A percentile compares a stretch with the other conserved stretches of the same genome.
phyloP scores from a whole-genome alignment of 805 yeast species.

The Pichia kluyveri region DNA sequence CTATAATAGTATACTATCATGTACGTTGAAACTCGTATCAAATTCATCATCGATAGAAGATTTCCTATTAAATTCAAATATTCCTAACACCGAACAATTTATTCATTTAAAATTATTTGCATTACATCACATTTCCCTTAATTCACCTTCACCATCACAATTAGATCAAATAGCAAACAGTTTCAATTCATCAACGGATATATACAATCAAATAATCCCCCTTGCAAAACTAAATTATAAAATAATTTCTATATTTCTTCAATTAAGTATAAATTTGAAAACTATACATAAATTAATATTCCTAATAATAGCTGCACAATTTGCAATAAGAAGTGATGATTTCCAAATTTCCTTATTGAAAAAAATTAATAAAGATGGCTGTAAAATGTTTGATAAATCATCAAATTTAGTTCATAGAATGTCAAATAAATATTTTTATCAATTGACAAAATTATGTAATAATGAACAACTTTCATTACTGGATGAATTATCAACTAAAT shows the following conservation, averaged over 20 bases:
- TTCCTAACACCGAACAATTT: not conserved
- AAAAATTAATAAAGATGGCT: conserved; percentile 6
- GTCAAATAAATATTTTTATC: conserved; percentile 1
- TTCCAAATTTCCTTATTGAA: not conserved
- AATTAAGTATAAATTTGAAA: conserved; percentile 3
- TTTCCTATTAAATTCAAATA: not conserved
- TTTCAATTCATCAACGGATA: not conserved
- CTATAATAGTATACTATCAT: no score
- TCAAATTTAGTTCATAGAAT: conserved; percentile 8
- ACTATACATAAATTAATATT: conserved; percentile 11
- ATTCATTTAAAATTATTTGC: not conserved
- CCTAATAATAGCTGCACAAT: conserved; percentile 9
- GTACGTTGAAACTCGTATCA: no score
- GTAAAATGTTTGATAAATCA: conserved; percentile 9
- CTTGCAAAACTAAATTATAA: not conserved
- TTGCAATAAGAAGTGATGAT: conserved; percentile 3
- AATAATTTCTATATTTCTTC: not conserved
- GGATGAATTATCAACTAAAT: not conserved
- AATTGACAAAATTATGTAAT: not conserved
- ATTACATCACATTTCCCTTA: not conserved
- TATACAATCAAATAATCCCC: not conserved
- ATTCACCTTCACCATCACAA: not conserved
- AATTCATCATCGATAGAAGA: not conserved
- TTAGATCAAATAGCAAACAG: not conserved
- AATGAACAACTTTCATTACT: not conserved